Evolutionary conservation across 2,329 filamentous ascomycete species (phyloP).

Genomic region (Cladosporium sp.): DNA sequence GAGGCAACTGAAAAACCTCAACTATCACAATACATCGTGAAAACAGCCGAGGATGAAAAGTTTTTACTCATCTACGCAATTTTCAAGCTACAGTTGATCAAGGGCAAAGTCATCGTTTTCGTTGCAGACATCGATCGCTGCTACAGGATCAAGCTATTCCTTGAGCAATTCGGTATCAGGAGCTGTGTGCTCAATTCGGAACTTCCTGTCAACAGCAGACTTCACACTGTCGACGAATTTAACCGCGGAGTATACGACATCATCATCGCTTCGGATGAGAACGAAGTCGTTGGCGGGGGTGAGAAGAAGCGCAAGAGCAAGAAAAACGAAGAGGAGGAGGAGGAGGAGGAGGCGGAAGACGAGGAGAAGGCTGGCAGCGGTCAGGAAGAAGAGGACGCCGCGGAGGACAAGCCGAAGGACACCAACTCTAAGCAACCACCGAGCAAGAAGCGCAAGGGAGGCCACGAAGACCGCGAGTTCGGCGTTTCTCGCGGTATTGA

Average conservation of each 20-base stretch:
- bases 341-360: slow-evolving; percentile 30
- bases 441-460: slow-evolving; percentile 49
- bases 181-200: slow-evolving; percentile 94
- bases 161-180: slow-evolving; percentile 95
- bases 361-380: slow-evolving; percentile 28
- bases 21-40: slow-evolving; percentile 83
- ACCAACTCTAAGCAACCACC: slow-evolving; percentile 31
- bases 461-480: slow-evolving; percentile 76
- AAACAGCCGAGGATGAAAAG: slow-evolving; percentile 95
- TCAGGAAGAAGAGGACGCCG: slow-evolving; percentile 27
- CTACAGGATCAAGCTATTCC: slow-evolving; percentile 88
- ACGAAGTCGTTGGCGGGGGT: slow-evolving; percentile 72
- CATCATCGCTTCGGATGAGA: slow-evolving; percentile 92
- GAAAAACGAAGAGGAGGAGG: slow-evolving; percentile 19
- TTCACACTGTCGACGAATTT: slow-evolving; percentile 96
- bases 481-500: slow-evolving; percentile 95
- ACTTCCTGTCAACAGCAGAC: slow-evolving; percentile 83
- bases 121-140: slow-evolving; percentile 84
- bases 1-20: slow-evolving; percentile 55
- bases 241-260: slow-evolving; percentile 97
- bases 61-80: slow-evolving; percentile 91
- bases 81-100: slow-evolving; percentile 90
- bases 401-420: slow-evolving; percentile 27
- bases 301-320: slow-evolving; percentile 34
- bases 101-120: slow-evolving; percentile 83